Percentiles rank a stretch among this genome's conserved stretches.
Conservation (phyloP, 2,329 filamentous ascomycete species). For the Gyromitra esculenta region DNA sequence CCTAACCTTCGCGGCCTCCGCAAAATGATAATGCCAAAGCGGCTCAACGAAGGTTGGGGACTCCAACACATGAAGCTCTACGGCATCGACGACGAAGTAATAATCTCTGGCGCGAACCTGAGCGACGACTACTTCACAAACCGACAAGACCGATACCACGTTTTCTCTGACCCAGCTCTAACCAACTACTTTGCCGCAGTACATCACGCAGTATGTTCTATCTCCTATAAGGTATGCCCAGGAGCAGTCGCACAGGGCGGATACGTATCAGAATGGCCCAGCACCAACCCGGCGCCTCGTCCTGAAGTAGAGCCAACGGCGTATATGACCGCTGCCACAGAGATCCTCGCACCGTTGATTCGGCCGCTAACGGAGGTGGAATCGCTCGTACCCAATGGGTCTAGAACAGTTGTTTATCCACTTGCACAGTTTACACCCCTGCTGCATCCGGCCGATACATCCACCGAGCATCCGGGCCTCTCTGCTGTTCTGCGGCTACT, state of each 20-base stretch:
- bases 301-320: conserved; percentile 75
- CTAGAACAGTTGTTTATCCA: conserved; percentile 81
- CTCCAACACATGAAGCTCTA: conserved; percentile 99
- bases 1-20: conserved; percentile 89
- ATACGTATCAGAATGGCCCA: conserved; percentile 77
- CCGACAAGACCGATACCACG: conserved; percentile 90
- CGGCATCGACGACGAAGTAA: conserved; percentile 92
- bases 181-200: conserved; percentile 84
- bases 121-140: conserved; percentile 96
- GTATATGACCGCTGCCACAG: conserved; percentile 76
- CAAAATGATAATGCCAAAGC: conserved; percentile 83
- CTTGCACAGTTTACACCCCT: conserved; percentile 88
- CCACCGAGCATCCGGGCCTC: conserved; percentile 87
- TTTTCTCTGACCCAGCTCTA: conserved; percentile 81
- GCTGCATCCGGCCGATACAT: conserved; percentile 75
- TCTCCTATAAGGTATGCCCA: conserved; percentile 83
- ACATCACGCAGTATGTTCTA: conserved; percentile 77
- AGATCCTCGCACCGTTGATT: conserved; percentile 73
- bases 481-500: conserved; percentile 77
- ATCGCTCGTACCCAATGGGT: conserved; percentile 28
- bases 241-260: conserved; percentile 66
- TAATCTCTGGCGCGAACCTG: conserved; percentile 93
- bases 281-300: conserved; percentile 75
- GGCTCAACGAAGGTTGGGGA: conserved; percentile 98
- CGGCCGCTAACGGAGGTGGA: conserved; percentile 62